Base-by-base conservation (phyloP, 768 basidiomycete species). In the Leccinum rimulosum region DNA sequence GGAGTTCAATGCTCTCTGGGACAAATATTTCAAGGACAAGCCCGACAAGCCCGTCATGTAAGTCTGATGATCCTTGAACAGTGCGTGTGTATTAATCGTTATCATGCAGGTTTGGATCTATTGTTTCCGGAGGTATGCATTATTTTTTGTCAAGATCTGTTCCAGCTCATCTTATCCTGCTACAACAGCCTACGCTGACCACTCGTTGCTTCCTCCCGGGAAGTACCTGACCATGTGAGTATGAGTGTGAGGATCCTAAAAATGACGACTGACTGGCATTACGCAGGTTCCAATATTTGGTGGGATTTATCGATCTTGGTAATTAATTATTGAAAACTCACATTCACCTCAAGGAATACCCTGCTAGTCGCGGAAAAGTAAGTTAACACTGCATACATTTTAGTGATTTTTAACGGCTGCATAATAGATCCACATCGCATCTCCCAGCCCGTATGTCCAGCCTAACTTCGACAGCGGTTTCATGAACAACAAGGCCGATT, bases 401-500 rank as follows among this genome's bases (percentile, higher is more conserved):
- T 31, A 35, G 28, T 28, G 22, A 19, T 31, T 28, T 31, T 48
- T 9, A 31, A 55, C 3, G n/a, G 6, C 33, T 27, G 28, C n/a
- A 17, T 27, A 4, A 49, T 58, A 84, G 83, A 87, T 88, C 66
- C 86, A 87, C 69, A 83, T 88, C 69, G 66, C 73, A 50, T 85
- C 83, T 22, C 59, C 79, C 49, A 84, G 78, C 75, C 86, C 87
- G 5, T 88, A 87, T 74, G 71, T 74, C 64, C 83, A 82, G 63
- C 86, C 87, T 4, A 76, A 70, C 73, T 88, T 87, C 66, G 87
- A 89, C 75, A 82, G 80, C 59, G 87, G 87, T n/a, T 88, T 89
- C 81, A 84, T 89, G 87, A 88, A 86, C 76, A 70, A 88, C 77
- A 86, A 86, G 76, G 87, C 87, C 30, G 87, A 88, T 75, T 87